phyloP scores from a whole-genome alignment of 1,284 basidiomycete genomes.

The Sphaerobolus stellatus region DNA sequence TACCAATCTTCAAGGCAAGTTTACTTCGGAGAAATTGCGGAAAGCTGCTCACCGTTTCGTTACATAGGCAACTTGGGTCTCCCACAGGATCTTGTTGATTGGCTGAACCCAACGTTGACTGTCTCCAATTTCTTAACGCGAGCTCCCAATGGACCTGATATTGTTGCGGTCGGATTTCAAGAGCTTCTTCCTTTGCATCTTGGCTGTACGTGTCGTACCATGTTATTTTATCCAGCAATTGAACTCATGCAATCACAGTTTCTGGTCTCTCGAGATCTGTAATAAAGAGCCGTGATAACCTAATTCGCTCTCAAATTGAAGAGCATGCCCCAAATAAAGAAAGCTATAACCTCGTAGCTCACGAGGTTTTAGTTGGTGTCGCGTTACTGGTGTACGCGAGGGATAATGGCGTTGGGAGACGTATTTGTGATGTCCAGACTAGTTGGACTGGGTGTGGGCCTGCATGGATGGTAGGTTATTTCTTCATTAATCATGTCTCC shows the following conservation, averaged over 20 bases:
- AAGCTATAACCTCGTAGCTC: constrained; percentile 69
- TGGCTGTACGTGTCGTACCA: constrained; percentile 54
- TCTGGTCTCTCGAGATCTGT: constrained; percentile 62
- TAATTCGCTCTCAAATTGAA: constrained; percentile 72
- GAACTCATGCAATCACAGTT: constrained; percentile 39
- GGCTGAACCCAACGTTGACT: constrained; percentile 75
- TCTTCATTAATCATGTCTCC: not conserved
- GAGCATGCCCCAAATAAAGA: constrained; percentile 64
- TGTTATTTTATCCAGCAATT: constrained; percentile 1
- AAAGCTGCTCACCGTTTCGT: not conserved
- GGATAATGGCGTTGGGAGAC: constrained; percentile 63
- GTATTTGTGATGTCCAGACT: constrained; percentile 66
- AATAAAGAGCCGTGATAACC: constrained; percentile 57
- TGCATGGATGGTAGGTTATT: constrained; percentile 55
- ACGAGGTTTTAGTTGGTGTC: constrained; percentile 76
- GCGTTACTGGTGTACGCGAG: constrained; percentile 79
- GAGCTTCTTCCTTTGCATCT: constrained; percentile 84
- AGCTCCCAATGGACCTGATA: constrained; percentile 57
- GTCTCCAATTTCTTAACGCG: constrained; percentile 68
- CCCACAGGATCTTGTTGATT: constrained; percentile 81
- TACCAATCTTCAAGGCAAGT: constrained; percentile 70
- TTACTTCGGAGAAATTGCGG: not conserved
- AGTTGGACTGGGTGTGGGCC: constrained; percentile 77
- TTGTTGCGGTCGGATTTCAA: constrained; percentile 88
- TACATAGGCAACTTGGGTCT: constrained; percentile 47